Evolutionary conservation across 352 stramenopile genomes (phyloP).

Genomic region (Pythium biforme): DNA sequence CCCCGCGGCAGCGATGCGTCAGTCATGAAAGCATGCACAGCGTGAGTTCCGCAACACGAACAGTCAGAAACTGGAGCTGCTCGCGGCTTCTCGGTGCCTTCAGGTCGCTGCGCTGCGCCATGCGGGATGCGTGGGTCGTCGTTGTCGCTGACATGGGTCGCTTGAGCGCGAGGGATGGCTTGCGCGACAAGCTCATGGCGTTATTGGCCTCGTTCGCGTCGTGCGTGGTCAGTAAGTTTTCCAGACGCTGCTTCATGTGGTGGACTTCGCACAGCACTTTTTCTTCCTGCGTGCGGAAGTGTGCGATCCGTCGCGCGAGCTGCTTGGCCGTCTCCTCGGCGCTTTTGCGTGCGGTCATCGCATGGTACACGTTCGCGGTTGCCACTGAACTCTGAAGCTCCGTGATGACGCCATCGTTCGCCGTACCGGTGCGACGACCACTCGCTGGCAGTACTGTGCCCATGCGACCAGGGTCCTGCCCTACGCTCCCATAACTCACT

Average conservation of each 20-base stretch:
- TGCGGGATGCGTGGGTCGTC: constrained; percentile 5
- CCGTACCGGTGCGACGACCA: too few relatives aligned
- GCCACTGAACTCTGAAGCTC: background rate
- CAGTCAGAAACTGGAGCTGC: constrained; percentile 49
- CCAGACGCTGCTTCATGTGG: constrained; percentile 43
- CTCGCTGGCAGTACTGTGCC: too few relatives aligned
- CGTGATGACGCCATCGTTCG: background rate
- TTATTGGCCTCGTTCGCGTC: background rate
- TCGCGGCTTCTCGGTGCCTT: constrained; percentile 40
- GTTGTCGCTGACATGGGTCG: constrained; percentile 21
- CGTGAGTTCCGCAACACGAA: constrained; percentile 8
- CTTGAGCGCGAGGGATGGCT: background rate
- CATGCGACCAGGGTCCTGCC: background rate
- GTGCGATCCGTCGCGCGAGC: constrained; percentile 45
- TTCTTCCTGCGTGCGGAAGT: constrained; percentile 56
- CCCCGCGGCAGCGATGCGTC: background rate
- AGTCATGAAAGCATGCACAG: background rate
- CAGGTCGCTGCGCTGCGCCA: constrained; percentile 5
- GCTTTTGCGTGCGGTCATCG: constrained; percentile 47
- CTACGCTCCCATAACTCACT: background rate
- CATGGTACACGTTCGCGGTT: constrained; percentile 39
- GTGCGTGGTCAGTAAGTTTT: constrained; percentile 17
- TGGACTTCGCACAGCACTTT: constrained; percentile 52
- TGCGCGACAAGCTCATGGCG: background rate
- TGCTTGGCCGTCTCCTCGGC: constrained; percentile 51